Base-by-base conservation (phyloP, 2,329 filamentous ascomycete species). In the Penicillium verrucosum region DNA sequence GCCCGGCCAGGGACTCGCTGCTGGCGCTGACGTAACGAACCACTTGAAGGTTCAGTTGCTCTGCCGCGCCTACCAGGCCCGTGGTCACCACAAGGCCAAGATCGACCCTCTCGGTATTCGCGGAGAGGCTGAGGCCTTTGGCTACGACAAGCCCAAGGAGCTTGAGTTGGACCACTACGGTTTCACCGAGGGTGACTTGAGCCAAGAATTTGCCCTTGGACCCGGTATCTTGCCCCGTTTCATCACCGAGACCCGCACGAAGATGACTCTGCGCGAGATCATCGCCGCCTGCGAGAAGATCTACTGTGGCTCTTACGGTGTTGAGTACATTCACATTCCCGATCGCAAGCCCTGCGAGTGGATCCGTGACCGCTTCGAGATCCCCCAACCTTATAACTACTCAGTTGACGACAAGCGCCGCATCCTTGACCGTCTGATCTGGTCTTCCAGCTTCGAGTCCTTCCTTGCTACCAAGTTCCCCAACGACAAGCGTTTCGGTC, bases 311-410 rank as follows among this genome's bases (percentile, higher is more conserved):
- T 92, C 92, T n/a, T 97, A 95, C 73, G 93, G 94, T 75, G 86
- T 97, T 57, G 94, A 99, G 77, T 99, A 97, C 79, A 97, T 99
- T 73, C 94, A 99, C 78, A 99, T 99, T 64, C 93, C 94, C 56
- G 93, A 99, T 75, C 85, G 94, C 70, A 90, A 93, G 73, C 94
- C 96, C 78, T 99, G 94, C 80, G 94, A 99, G 79, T 99, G 94
- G 94, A 86, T 99, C 61, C 87, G 94, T 69, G 90, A 96, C 78
- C 90, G 94, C 62, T 84, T 97, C 68, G 94, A 99, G 80, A 89
- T 97, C 50, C 93, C 93, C 44, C 85, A 88, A 68, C 92, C 94
- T 12, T 99, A 96, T 85, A 95, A 95, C 77, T 97, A 97, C 81
- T 95, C 91, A 0, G 89, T 96, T 58, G 94, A 97, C 70, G 94